A percentile compares a stretch with the other conserved stretches of the same genome.
Evolutionary conservation across 2,329 filamentous ascomycete genomes (phyloP).

Genomic region (Sporothrix humicola): DNA sequence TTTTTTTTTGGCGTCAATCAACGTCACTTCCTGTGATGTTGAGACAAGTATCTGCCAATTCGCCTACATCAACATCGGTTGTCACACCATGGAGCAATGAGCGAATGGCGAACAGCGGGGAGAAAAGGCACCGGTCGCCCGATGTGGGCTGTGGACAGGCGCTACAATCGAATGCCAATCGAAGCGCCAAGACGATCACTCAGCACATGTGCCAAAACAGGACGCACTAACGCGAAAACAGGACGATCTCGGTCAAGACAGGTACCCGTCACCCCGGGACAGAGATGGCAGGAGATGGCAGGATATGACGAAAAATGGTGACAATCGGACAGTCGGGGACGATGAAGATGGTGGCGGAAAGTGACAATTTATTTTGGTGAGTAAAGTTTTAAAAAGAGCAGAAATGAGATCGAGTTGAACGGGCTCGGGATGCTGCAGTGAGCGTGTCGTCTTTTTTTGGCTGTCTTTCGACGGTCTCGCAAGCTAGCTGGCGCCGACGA

Average conservation of each 20-base stretch:
- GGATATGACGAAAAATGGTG: not conserved
- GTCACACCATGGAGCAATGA: not conserved
- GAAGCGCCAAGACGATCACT: slow-evolving; percentile 1
- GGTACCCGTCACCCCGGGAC: not conserved
- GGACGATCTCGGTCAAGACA: not conserved
- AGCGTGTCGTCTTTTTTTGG: not conserved
- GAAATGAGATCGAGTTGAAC: too few relatives aligned
- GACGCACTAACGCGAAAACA: not conserved
- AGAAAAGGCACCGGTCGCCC: not conserved
- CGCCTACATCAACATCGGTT: not conserved
- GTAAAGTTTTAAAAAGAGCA: too few relatives aligned
- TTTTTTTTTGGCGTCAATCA: too few relatives aligned
- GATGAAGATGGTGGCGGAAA: not conserved
- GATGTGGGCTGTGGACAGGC: not conserved
- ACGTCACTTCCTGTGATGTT: too few relatives aligned
- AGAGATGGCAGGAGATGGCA: not conserved
- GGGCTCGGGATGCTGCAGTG: too few relatives aligned
- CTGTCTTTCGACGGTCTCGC: not conserved
- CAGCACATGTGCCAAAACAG: not conserved
- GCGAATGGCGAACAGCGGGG: not conserved
- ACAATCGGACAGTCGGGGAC: not conserved
- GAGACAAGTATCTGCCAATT: too few relatives aligned
- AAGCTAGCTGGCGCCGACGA: not conserved
- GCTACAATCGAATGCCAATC: not conserved
- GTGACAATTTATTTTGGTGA: not conserved